phyloP scores from a whole-genome alignment of 306 rosid species.

The Amphicarpaea edgeworthii region DNA sequence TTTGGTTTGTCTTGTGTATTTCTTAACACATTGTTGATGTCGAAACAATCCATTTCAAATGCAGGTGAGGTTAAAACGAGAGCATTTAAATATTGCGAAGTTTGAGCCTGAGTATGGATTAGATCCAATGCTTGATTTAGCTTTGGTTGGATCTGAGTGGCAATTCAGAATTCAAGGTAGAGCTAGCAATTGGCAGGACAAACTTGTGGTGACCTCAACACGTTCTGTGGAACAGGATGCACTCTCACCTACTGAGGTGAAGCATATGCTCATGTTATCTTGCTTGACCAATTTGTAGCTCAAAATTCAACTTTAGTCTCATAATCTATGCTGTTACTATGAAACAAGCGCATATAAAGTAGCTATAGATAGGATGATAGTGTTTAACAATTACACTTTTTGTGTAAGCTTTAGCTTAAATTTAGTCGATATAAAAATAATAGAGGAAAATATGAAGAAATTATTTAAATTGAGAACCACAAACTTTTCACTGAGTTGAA shows the following conservation, averaged over 20 bases:
- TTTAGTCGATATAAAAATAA: not conserved
- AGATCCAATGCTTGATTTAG: constrained; percentile 92
- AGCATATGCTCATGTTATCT: not conserved
- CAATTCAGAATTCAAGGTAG: constrained; percentile 91
- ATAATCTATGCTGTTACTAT: not conserved
- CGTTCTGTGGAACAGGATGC: constrained; percentile 92
- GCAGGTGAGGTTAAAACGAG: constrained; percentile 92
- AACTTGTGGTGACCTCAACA: constrained; percentile 93
- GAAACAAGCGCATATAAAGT: not conserved
- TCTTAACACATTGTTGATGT: constrained; percentile 23
- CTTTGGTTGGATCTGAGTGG: constrained; percentile 97
- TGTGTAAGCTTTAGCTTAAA: not conserved
- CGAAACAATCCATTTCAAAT: constrained; percentile 44
- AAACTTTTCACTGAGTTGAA: not conserved
- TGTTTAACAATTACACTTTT: not conserved
- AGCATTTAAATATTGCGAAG: constrained; percentile 84
- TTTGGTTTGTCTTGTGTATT: constrained; percentile 34
- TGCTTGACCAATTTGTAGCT: constrained; percentile 6
- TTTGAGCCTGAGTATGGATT: constrained; percentile 93
- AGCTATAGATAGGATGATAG: not conserved
- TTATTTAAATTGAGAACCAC: not conserved
- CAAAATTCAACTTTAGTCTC: not conserved
- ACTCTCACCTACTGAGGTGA: constrained; percentile 88
- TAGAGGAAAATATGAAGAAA: not conserved
- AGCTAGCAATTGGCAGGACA: constrained; percentile 95